Conservation (phyloP, 768 basidiomycete species). For the Suillus paluster region DNA sequence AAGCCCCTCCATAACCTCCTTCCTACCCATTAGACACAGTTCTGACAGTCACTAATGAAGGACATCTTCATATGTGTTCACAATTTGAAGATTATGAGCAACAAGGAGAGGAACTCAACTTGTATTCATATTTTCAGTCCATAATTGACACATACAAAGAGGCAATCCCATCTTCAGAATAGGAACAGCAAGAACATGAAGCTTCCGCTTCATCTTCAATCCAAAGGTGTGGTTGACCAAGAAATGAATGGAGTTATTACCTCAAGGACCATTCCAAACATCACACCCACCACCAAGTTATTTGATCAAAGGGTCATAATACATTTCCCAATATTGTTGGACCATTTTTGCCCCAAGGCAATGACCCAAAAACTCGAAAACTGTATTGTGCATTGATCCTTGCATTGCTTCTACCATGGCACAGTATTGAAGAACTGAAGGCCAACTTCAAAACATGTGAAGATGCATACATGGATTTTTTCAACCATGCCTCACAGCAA, state of each 20-base stretch:
- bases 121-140: conserved; percentile 19
- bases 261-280: conserved; percentile 13
- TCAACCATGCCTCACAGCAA: not conserved
- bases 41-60: too few species aligned
- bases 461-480: conserved; percentile 24
- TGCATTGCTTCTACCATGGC: conserved; percentile 42
- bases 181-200: not conserved
- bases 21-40: too few species aligned
- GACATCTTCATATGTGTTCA: not conserved
- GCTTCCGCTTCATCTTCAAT: not conserved
- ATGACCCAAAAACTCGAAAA: conserved; percentile 30
- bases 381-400: conserved; percentile 44
- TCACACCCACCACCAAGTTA: conserved; percentile 18
- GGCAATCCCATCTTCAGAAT: not conserved
- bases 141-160: conserved; percentile 39
- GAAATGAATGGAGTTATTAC: conserved; percentile 25
- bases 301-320: conserved; percentile 33
- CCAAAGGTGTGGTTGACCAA: conserved; percentile 18
- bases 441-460: conserved; percentile 20
- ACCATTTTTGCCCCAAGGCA: conserved; percentile 35
- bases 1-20: too few species aligned
- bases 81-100: not conserved
- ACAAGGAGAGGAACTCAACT: not conserved
- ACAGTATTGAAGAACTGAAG: conserved; percentile 31
- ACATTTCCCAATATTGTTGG: conserved; percentile 42